Percentiles rank a stretch among this genome's conserved stretches.
These are phyloP conservation scores for Didymella segeticola DNA, from an alignment of 2,329 filamentous ascomycete genomes.

Conservation along the genomic window DNA sequence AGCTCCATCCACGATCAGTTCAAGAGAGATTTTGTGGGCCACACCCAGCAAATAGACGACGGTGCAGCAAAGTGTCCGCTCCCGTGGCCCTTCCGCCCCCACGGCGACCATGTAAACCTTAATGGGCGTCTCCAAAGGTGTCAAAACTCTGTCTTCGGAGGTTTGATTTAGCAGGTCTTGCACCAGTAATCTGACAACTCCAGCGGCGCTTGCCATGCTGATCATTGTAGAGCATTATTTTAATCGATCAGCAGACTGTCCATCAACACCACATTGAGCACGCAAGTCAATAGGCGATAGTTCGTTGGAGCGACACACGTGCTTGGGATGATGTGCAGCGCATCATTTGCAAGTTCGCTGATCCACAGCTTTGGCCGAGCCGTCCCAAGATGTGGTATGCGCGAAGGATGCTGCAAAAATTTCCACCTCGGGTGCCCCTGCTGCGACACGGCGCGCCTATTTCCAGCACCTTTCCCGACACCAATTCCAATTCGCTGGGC, in stretches of 20 bases:
- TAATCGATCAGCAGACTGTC: neutral
- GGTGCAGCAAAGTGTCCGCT: conserved; percentile 2
- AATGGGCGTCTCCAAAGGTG: neutral
- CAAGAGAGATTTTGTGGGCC: neutral
- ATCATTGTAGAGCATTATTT: conserved; percentile 5
- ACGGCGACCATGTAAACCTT: neutral
- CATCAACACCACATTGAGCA: conserved; percentile 3
- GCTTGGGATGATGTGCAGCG: neutral
- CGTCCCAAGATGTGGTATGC: conserved; percentile 2
- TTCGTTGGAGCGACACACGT: neutral
- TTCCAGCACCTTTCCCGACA: neutral
- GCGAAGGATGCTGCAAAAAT: conserved; percentile 9
- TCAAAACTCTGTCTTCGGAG: neutral
- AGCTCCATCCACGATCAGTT: neutral
- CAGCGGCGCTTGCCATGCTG: neutral
- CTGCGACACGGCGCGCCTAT: conserved; percentile 1
- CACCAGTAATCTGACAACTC: neutral
- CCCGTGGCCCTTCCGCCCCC: conserved; percentile 2
- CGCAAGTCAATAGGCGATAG: neutral
- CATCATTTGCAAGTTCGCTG: neutral
- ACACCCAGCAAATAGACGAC: neutral
- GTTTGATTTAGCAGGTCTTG: neutral
- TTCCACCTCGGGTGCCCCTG: neutral
- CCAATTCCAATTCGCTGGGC: neutral
- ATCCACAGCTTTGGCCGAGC: neutral